These are phyloP conservation scores for Nemania sp. DNA, from an alignment of 2,329 filamentous ascomycete genomes.

Conservation along the genomic window DNA sequence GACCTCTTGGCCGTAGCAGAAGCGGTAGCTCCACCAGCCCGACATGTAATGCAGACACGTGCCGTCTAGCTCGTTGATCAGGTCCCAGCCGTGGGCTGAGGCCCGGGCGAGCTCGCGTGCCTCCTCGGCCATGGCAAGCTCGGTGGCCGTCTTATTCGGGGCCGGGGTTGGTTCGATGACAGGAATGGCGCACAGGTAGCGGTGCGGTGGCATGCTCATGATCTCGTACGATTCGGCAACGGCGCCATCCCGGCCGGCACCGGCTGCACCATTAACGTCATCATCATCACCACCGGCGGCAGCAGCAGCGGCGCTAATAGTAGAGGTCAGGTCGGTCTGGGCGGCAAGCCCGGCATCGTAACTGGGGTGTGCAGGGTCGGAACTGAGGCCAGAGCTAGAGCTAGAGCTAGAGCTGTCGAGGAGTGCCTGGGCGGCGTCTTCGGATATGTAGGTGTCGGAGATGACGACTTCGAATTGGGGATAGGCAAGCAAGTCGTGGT, in stretches of 20 bases:
- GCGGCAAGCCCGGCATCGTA: conserved; percentile 51
- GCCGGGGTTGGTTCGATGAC: conserved; percentile 68
- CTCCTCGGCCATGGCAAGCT: conserved; percentile 77
- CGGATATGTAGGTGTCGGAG: conserved; percentile 76
- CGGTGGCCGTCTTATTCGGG: conserved; percentile 74
- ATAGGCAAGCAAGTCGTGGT: conserved; percentile 87
- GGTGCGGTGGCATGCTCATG: conserved; percentile 75
- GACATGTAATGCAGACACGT: conserved; percentile 84
- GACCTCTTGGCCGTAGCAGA: conserved; percentile 89
- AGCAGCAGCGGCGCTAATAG: conserved; percentile 47
- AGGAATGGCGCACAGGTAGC: conserved; percentile 88
- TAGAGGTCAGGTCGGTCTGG: conserved; percentile 47
- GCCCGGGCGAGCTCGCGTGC: conserved; percentile 83
- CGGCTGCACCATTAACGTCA: too few relatives aligned
- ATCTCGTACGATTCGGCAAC: conserved; percentile 73
- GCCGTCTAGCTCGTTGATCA: conserved; percentile 81
- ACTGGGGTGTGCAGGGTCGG: conserved; percentile 54
- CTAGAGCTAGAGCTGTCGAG: conserved; percentile 67
- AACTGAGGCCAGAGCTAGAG: too few relatives aligned
- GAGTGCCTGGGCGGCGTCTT: conserved; percentile 74
- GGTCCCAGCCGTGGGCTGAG: conserved; percentile 80
- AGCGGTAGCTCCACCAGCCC: conserved; percentile 97
- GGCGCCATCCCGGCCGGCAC: conserved; percentile 50
- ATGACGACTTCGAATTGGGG: conserved; percentile 91
- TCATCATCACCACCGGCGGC: conserved; percentile 45